Base-by-base conservation (phyloP, 1,139 yeast genomes). In the Debaryomyces singareniensis region DNA sequence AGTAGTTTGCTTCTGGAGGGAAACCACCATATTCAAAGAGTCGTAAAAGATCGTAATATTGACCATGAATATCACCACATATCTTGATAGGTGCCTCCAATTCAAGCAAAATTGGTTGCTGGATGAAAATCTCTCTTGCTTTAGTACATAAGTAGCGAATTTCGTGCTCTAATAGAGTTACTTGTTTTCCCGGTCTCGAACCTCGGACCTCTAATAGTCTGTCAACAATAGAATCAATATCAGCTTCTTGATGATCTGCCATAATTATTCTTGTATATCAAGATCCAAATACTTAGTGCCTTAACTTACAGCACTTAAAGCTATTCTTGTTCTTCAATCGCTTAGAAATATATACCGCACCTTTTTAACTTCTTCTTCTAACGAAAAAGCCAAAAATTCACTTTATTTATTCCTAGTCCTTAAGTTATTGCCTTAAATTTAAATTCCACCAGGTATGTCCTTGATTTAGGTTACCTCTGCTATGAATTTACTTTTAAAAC, bases 1-100 rank as follows among this genome's bases (percentile, higher is more conserved):
- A 69, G 61, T 89, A 89, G 64, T 89, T 89, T 18, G 96, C 95
- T 58, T 87, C 96, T n/a, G 97, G 97, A 3, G 97, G 97, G 70
- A 89, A 91, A 4, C 97, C 98, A 45, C 97, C 97, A 53, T 89
- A 87, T 65, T 91, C 97, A 53, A 91, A 89, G 48, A 91, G 75
- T 61, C 97, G 82, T 57, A 91, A 73, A 51, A 91, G 73, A 62
- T 91, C 98, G 53, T 89, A 89, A 60, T 89, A 91, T 62, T 91
- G 98, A 36, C 97, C 97, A 58, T 91, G 98, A 50, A 91, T 87
- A 58, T 91, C 98, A 58, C 97, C 97, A 64, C 81, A 67, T 44
- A 80, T 80, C 61, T 91, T 91, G 53, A 91, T 89, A 33, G 98
- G 98, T 16, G 98, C 97, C 60, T 89, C 97, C 45, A 91, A 75